Conservation (phyloP, 352 stramenopile species). For the Albugo laibachii region DNA sequence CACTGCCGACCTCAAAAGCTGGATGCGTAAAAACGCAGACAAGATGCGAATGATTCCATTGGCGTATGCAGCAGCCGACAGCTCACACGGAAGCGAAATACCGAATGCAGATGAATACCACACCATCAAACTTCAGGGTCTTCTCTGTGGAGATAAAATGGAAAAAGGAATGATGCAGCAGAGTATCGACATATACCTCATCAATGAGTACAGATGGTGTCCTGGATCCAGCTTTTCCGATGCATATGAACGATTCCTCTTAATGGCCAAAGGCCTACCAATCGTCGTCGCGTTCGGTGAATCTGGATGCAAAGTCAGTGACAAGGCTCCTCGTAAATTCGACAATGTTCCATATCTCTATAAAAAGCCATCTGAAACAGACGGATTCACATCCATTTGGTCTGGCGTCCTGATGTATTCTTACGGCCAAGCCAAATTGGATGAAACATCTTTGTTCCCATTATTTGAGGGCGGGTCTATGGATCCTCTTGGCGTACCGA, state of each 20-base stretch:
- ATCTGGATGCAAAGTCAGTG: slow-evolving; percentile 5
- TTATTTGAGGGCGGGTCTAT: slow-evolving; percentile 4
- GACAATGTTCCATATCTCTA: slow-evolving; percentile 9
- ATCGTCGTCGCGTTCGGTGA: slow-evolving; percentile 9
- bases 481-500: slow-evolving; percentile 2
- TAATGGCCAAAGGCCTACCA: slow-evolving; percentile 4
- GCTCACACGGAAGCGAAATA: neutral
- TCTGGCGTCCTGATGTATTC: slow-evolving; percentile 10
- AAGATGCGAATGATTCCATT: slow-evolving; percentile 7
- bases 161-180: slow-evolving; percentile 7
- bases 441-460: slow-evolving; percentile 5
- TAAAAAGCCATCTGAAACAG: slow-evolving; percentile 1
- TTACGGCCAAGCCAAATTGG: slow-evolving; percentile 7
- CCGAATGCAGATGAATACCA: slow-evolving; percentile 6
- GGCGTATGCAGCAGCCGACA: slow-evolving; percentile 7
- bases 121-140: slow-evolving; percentile 8
- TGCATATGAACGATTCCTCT: slow-evolving; percentile 3
- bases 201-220: slow-evolving; percentile 13
- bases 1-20: slow-evolving; percentile 8
- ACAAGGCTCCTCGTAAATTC: slow-evolving; percentile 1
- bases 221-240: slow-evolving; percentile 2
- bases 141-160: slow-evolving; percentile 10
- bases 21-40: slow-evolving; percentile 9
- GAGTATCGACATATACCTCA: slow-evolving; percentile 10
- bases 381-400: slow-evolving; percentile 7